These are phyloP conservation scores for Primulina tabacum DNA, from an alignment of 257 asterid species.

Conservation along the genomic window DNA sequence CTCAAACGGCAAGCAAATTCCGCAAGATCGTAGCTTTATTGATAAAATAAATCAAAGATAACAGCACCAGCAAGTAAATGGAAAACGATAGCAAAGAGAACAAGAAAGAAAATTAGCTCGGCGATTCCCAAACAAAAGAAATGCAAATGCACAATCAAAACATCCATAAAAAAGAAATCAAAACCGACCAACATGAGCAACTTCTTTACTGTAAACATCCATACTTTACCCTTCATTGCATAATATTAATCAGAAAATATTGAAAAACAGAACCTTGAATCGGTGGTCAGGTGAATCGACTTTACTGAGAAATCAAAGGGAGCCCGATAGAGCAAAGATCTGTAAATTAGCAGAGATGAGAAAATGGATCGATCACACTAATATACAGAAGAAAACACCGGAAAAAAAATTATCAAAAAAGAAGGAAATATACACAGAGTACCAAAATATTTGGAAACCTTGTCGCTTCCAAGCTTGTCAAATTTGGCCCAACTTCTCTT, in stretches of 20 bases:
- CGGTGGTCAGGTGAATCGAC: slow-evolving; percentile 22
- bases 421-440: slow-evolving; percentile 1
- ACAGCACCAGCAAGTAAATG: slow-evolving; percentile 3
- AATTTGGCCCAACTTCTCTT: slow-evolving; percentile 21
- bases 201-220: background rate
- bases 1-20: slow-evolving; percentile 16
- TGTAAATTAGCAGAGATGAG: slow-evolving; percentile 4
- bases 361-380: slow-evolving; percentile 19
- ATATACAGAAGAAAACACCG: slow-evolving; percentile 13
- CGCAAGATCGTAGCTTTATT: slow-evolving; percentile 16
- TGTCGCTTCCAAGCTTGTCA: slow-evolving; percentile 30
- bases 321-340: slow-evolving; percentile 26
- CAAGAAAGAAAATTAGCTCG: background rate
- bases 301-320: slow-evolving; percentile 13
- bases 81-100: background rate
- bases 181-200: slow-evolving; percentile 17
- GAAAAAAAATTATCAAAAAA: slow-evolving; percentile 5
- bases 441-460: slow-evolving; percentile 20
- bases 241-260: slow-evolving; percentile 14
- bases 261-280: slow-evolving; percentile 34
- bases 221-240: background rate
- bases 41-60: slow-evolving; percentile 5
- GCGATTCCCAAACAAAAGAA: background rate
- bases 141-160: slow-evolving; percentile 10
- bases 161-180: background rate